Base-by-base conservation (phyloP, 805 yeast species). In the Hanseniaspora singularis region DNA sequence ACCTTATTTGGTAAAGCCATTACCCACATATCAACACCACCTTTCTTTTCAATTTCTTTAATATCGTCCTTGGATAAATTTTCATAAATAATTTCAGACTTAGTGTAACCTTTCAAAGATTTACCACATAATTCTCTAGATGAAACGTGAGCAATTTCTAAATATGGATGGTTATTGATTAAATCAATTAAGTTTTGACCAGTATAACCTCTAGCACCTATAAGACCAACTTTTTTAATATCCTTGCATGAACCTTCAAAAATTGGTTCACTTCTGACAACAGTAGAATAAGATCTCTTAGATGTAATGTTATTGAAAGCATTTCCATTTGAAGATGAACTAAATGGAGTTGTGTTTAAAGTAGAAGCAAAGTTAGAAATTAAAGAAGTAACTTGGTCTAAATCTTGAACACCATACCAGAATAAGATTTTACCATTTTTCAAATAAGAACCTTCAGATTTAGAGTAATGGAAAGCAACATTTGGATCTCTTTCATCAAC, bases 1-100 rank as follows among this genome's bases (percentile, higher is more conserved):
- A 92, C 96, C 40, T 96, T 96, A 62, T 92, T 92, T 53, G 99
- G 99, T 57, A 92, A 73, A 1, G 98, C 98, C 98, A 94, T 92
- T 23, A 94, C 94, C 98, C 99, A 92, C 44, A 88, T 81, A 58
- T 92, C 98, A 50, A 92, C 84, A 46, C 76, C 83, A 41, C 78
- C 76, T 40, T 76, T 68, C 53, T 77, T 72, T 64, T 89, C 98
- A 52, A 92, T 66, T 53, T 70, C 66, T 58, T 77, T 77, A 53
- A 92, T 81, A 56, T 92, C 97, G 58, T 86, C 96, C 38, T 80
- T 73, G 60, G 81, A 88, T 55, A 92, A 70, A 64, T 88, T 92
- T 51, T 84, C 84, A 66, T 92, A 92, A 45, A 74, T 71, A 47
- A 89, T 74, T 50, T 82, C 77, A 47, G 74, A 70, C 66, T 89